Evolutionary conservation across 495 filamentous ascomycete species (phyloP).

Genomic region (Daldinia grandis): DNA sequence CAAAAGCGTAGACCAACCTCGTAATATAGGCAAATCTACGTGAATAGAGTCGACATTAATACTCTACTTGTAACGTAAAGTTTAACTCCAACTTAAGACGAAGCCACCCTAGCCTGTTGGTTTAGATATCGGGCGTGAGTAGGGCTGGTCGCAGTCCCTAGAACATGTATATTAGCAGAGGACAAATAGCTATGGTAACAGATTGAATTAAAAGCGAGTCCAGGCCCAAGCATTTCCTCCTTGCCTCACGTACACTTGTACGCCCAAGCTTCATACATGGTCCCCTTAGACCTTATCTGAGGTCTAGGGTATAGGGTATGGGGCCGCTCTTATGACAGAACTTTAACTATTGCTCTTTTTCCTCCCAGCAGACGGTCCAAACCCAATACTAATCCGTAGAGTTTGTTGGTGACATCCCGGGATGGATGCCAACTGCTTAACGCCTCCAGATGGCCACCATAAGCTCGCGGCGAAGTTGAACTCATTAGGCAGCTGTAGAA

Average conservation of each 20-base stretch:
- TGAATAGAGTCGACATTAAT: neutral
- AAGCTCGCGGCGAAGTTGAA: neutral
- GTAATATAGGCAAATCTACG: neutral
- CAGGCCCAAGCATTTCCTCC: neutral
- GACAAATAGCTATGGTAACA: neutral
- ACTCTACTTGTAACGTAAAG: neutral
- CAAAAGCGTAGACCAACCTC: neutral
- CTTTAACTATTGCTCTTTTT: neutral
- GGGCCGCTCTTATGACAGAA: neutral
- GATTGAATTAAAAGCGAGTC: neutral
- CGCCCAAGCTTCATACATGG: neutral
- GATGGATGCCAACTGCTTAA: neutral
- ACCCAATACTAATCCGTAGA: neutral
- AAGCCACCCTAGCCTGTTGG: neutral
- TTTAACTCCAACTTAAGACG: neutral
- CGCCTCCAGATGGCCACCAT: neutral
- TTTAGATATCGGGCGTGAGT: neutral
- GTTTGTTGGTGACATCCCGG: neutral
- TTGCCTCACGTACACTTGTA: neutral
- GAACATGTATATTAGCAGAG: neutral
- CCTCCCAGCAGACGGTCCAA: neutral
- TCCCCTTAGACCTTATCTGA: neutral
- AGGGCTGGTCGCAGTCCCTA: neutral
- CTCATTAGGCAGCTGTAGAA: neutral
- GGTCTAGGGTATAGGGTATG: neutral